phyloP scores from a whole-genome alignment of 306 rosid genomes.

The Gynostemma pentaphyllum region DNA sequence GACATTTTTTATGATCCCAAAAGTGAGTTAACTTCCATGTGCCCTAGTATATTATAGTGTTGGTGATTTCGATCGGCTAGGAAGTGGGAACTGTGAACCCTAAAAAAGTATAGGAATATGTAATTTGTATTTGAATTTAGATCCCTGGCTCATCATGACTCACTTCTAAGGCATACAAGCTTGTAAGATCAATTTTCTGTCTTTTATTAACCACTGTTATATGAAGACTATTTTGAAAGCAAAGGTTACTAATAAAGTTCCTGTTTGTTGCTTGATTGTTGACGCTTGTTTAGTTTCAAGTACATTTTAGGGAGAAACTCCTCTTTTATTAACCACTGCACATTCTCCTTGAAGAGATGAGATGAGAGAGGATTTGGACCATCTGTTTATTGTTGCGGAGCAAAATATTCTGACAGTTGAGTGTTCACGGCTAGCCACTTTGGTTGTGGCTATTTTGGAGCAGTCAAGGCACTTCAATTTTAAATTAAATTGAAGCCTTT shows the following conservation, averaged over 20 bases:
- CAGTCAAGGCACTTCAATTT: not conserved
- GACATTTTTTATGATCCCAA: not conserved
- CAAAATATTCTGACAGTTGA: too few relatives aligned
- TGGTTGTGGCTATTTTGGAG: not conserved
- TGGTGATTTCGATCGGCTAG: not conserved
- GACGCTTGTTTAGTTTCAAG: too few relatives aligned
- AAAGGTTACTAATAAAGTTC: too few relatives aligned
- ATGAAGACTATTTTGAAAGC: not conserved
- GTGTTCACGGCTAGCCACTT: not conserved
- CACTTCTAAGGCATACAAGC: not conserved
- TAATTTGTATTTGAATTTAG: not conserved
- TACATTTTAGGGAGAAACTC: too few relatives aligned
- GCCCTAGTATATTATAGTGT: not conserved
- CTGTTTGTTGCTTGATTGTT: too few relatives aligned
- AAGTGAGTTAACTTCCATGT: not conserved
- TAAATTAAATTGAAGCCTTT: not conserved
- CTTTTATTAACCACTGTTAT: slow-evolving; percentile 1
- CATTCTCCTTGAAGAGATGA: too few relatives aligned
- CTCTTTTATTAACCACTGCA: too few relatives aligned
- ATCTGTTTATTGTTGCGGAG: too few relatives aligned
- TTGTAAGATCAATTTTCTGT: not conserved
- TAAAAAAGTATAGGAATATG: not conserved
- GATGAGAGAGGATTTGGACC: too few relatives aligned
- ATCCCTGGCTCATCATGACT: not conserved
- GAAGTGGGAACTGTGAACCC: not conserved